Evolutionary conservation across 768 basidiomycete species (phyloP).

Genomic region (Agaricus blazei): DNA sequence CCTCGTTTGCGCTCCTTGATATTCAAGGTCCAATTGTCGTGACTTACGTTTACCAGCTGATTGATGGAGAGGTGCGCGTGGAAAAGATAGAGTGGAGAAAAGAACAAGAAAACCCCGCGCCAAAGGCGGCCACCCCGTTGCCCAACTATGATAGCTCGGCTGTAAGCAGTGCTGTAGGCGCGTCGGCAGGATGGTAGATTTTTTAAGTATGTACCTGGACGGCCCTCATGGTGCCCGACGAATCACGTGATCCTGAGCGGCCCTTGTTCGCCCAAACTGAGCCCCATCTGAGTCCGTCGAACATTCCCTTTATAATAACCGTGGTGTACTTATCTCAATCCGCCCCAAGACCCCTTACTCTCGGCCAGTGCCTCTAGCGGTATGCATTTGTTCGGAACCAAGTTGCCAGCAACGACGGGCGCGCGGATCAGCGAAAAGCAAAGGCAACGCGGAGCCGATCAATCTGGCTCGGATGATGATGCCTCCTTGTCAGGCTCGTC

Average conservation of each 20-base stretch:
- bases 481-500: background rate
- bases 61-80: slow-evolving; percentile 90
- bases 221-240: too few species aligned
- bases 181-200: slow-evolving; percentile 1
- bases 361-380: background rate
- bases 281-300: too few species aligned
- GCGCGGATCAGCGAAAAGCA: background rate
- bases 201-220: too few species aligned
- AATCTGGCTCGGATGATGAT: background rate
- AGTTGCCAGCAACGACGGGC: background rate
- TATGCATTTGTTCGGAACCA: background rate
- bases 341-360: background rate
- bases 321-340: background rate
- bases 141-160: slow-evolving; percentile 44
- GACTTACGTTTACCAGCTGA: slow-evolving; percentile 94
- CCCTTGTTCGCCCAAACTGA: too few species aligned
- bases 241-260: too few species aligned
- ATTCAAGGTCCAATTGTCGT: slow-evolving; percentile 96
- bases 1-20: slow-evolving; percentile 97
- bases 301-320: too few species aligned
- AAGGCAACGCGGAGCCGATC: background rate
- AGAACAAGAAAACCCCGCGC: slow-evolving; percentile 39
- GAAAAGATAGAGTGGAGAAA: slow-evolving; percentile 87
- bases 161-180: background rate
- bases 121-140: slow-evolving; percentile 41